Evolutionary conservation across 768 basidiomycete species (phyloP).

Genomic region (Exidia glandulosa): DNA sequence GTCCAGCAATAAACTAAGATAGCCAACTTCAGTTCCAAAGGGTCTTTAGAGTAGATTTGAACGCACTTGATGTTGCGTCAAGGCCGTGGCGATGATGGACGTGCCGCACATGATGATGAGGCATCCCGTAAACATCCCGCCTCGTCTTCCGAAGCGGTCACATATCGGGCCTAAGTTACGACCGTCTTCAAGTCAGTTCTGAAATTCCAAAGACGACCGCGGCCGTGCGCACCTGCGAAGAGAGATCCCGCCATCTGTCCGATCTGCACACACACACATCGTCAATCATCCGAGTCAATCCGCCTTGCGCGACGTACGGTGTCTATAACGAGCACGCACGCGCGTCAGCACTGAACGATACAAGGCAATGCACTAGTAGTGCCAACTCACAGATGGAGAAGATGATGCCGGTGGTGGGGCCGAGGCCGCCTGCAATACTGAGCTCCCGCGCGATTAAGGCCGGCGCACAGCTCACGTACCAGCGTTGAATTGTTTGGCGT

Average conservation of each 20-base stretch:
- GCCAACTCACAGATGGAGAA: constrained; percentile 5
- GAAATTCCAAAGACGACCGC: too few species aligned
- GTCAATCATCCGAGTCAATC: too few species aligned
- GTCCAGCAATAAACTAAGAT: constrained; percentile 21
- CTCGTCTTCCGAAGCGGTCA: constrained; percentile 19
- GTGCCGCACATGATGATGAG: constrained; percentile 13
- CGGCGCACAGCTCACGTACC: neutral
- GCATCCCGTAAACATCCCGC: constrained; percentile 16
- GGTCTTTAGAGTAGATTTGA: neutral
- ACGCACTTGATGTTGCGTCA: constrained; percentile 4
- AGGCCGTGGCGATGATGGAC: constrained; percentile 17
- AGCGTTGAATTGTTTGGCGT: neutral
- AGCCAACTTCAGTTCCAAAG: neutral
- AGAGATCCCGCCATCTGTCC: constrained; percentile 6
- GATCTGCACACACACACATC: too few species aligned
- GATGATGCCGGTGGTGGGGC: constrained; percentile 6
- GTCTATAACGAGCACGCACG: neutral
- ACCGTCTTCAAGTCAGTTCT: neutral
- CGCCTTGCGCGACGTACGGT: neutral
- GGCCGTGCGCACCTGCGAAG: neutral
- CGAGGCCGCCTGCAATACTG: neutral
- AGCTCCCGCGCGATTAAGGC: neutral
- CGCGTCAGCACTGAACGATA: neutral
- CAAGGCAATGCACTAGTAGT: neutral
- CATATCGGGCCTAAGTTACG: constrained; percentile 13